Evolutionary conservation across 2,329 filamentous ascomycete genomes (phyloP).

Genomic region (Amylocarpus encephaloides): DNA sequence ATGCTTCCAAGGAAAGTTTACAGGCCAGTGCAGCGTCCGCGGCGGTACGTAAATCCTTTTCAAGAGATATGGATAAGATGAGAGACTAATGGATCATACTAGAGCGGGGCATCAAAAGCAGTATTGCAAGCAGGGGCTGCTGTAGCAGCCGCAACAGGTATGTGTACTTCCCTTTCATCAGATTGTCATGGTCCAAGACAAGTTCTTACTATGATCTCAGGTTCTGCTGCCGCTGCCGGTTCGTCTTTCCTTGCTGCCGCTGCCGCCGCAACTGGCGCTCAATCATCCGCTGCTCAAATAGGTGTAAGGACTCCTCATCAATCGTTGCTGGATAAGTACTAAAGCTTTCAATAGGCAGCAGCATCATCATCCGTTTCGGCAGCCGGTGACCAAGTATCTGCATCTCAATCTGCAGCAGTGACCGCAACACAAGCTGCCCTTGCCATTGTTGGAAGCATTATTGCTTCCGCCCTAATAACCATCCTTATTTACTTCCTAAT

Average conservation of each 20-base stretch:
- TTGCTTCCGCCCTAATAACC: slow-evolving; percentile 38
- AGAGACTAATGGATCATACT: slow-evolving; percentile 1
- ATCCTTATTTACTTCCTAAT: slow-evolving; percentile 35
- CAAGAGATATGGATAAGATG: background rate
- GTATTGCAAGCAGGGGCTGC: slow-evolving; percentile 25
- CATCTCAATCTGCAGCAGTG: slow-evolving; percentile 34
- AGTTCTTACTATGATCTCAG: slow-evolving; percentile 7
- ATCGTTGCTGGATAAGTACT: background rate
- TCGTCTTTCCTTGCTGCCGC: slow-evolving; percentile 26
- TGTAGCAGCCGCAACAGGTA: slow-evolving; percentile 28
- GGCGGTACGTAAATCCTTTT: slow-evolving; percentile 18
- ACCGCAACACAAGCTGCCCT: slow-evolving; percentile 38
- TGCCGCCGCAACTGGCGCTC: slow-evolving; percentile 17
- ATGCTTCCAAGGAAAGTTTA: slow-evolving; percentile 17
- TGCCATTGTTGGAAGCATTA: slow-evolving; percentile 38
- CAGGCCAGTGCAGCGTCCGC: slow-evolving; percentile 18
- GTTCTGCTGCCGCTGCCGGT: slow-evolving; percentile 26
- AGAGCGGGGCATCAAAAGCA: slow-evolving; percentile 21
- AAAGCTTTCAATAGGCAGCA: slow-evolving; percentile 13
- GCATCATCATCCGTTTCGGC: slow-evolving; percentile 19
- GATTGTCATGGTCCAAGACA: background rate
- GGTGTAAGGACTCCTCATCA: slow-evolving; percentile 10
- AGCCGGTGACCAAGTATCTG: slow-evolving; percentile 15
- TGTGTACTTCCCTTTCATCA: background rate
- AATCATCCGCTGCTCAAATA: slow-evolving; percentile 14